Evolutionary conservation across 257 asterid species (phyloP), one percentile per base, ranked within the genome.

Genomic region (Rehmannia glutinosa): DNA sequence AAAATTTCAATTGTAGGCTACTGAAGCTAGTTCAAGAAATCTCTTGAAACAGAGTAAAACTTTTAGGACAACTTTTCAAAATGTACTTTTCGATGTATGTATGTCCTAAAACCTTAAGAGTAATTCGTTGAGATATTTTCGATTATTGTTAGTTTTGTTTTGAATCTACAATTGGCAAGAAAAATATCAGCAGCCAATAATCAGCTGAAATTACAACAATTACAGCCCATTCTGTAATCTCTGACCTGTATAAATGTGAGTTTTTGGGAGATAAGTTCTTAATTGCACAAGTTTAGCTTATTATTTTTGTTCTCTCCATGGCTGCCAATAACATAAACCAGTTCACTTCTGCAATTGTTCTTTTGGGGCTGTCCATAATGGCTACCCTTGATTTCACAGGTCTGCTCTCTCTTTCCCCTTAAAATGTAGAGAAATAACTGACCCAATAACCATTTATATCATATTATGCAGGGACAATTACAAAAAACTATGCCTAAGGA

Each of bases 321-420:
- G 70, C 71, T 16, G 15, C 5, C 15, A 10, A 6, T 10, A 25
- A 32, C 8, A 15, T 2, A 19, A 25, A 42, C 27, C 70, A 16
- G 13, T 47, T 62, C 67, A 49, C 42, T 15, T 54, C 55, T 15
- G 23, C 33, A 27, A 21, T 42, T 53, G 15, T 41, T 49, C 15
- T 61, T 16, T 15, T 73, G 30, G 55, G 63, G 27, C 63, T 73
- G 38, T 79, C 73, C 61, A 30, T 77, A 0, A 56, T 60, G 49
- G 35, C 38, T 36, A 45, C 58, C 27, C 58, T 60, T 12, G 77
- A 78, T 59, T 35, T 65, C 64, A 23, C 79, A 60, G 77, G 79
- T 75, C 43, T 12, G 33, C 33, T n/a, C 1, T 43, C n/a, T 57
- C 4, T 21, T 8, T 32, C 13, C 3, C 11, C 2, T 9, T 17